phyloP scores from a whole-genome alignment of 768 basidiomycete species.

The Suillus subaureus region DNA sequence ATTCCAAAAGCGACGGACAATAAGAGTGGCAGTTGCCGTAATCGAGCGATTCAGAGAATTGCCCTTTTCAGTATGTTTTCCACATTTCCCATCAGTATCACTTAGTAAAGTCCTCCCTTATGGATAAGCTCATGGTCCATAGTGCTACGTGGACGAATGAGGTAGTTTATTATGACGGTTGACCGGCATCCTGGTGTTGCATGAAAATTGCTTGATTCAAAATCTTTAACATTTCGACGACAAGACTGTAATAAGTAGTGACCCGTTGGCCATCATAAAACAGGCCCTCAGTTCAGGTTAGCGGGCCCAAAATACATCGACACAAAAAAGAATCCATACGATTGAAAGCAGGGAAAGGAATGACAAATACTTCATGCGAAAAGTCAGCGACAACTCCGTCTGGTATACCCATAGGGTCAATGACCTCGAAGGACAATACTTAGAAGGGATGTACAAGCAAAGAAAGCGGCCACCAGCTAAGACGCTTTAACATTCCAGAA shows the following conservation, averaged over 20 bases:
- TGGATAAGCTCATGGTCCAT: neutral
- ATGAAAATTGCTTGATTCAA: no score
- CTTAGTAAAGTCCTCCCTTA: neutral
- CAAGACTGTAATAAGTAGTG: neutral
- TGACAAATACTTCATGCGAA: no score
- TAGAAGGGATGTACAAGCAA: neutral
- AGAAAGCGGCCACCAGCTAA: neutral
- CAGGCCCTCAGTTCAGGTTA: no score
- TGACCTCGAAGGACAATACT: neutral
- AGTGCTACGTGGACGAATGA: neutral
- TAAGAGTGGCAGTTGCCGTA: slow-evolving; percentile 15
- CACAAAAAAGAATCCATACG: neutral
- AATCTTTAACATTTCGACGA: neutral
- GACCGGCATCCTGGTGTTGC: no score
- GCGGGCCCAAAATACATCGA: neutral
- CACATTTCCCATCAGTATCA: neutral
- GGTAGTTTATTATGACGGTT: neutral
- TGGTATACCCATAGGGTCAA: neutral
- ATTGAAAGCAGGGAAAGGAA: neutral
- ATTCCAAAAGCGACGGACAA: slow-evolving; percentile 11
- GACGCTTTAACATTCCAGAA: neutral
- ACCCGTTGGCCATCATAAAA: neutral
- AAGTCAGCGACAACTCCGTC: neutral
- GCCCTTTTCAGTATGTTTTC: slow-evolving; percentile 3
- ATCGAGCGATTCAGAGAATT: neutral